Base-by-base conservation (phyloP, 192 early-diverging fungal genomes). In the Umbelopsis sp. region DNA sequence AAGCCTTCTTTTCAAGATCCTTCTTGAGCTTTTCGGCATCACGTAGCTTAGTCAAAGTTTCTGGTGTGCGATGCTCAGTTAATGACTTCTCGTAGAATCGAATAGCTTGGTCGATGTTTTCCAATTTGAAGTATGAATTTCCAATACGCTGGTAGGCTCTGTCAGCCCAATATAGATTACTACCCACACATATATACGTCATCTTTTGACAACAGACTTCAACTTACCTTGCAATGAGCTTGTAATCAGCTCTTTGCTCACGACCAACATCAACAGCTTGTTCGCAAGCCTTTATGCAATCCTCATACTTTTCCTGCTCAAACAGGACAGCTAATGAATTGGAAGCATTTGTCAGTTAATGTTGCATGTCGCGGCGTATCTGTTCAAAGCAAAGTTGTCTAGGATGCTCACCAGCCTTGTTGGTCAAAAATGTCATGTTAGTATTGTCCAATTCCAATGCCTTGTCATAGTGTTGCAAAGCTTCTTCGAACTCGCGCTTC, bases 121-220 rank as follows among this genome's bases (percentile, higher is more conserved):
- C 85, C 69, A 87, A 77, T 81, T 97, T 96, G 76, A 73, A 69
- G 82, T 96, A 96, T 10, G 95, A 92, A 72, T 87, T 93, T 56
- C 94, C 97, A 65, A 97, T 96, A 66, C 97, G 91, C 29, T 87
- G 95, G 56, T 94, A 87, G 21, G 95, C 96, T 84, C 94, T 98
- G 62, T 6, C 41, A 25, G 34, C 26, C n/a, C 4, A 16, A 47
- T 45, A 20, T 8, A 17, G 34, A 62, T 20, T 49, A 21, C 20
- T 3, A 49, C 1, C 0, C 16, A 49, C 20, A 49, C 4, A 41
- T 2, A 17, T 26, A 43, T 25, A 43, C 10, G 22, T 17, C 16
- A 16, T 5, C 47, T 17, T n/a, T 49, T 21, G n/a, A 5, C n/a
- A 14, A 52, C 20, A 49, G 6, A 21, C 14, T 17, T 1, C 0